Percentiles rank a stretch among this genome's conserved stretches.
Conservation (phyloP, 2,329 filamentous ascomycete species). For the Acrodontium crateriforme region DNA sequence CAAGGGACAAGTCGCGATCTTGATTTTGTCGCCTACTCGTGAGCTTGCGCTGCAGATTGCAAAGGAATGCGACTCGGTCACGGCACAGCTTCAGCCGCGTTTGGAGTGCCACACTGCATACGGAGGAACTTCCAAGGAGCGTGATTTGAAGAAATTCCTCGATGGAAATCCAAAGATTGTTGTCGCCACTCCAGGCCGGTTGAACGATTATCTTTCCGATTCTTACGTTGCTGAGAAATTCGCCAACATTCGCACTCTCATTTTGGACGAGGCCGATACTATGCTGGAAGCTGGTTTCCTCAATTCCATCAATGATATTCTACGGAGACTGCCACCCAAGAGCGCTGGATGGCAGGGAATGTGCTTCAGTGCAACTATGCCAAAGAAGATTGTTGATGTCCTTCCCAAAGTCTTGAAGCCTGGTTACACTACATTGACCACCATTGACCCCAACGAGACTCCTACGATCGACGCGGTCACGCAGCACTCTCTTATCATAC, state of each 20-base stretch:
- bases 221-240: conserved; percentile 34
- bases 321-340: conserved; percentile 38
- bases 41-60: conserved; percentile 51
- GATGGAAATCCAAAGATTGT: conserved; percentile 69
- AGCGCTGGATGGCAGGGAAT: conserved; percentile 35
- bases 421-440: conserved; percentile 29
- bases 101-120: conserved; percentile 53
- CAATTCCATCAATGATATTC: conserved; percentile 38
- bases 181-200: conserved; percentile 74
- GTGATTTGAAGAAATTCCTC: conserved; percentile 59
- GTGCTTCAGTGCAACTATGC: conserved; percentile 35
- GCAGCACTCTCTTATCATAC: conserved; percentile 31
- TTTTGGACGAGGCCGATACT: conserved; percentile 68
- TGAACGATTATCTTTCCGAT: conserved; percentile 72
- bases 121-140: conserved; percentile 66
- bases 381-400: conserved; percentile 31
- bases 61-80: conserved; percentile 67
- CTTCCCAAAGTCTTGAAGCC: conserved; percentile 31
- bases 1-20: conserved; percentile 70
- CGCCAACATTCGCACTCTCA: conserved; percentile 30
- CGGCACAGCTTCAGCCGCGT: conserved; percentile 70
- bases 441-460: conserved; percentile 30
- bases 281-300: conserved; percentile 48
- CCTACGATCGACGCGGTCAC: conserved; percentile 36
- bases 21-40: conserved; percentile 70